Evolutionary conservation across 2,329 filamentous ascomycete species (phyloP).

Genomic region (Cordyceps militaris): DNA sequence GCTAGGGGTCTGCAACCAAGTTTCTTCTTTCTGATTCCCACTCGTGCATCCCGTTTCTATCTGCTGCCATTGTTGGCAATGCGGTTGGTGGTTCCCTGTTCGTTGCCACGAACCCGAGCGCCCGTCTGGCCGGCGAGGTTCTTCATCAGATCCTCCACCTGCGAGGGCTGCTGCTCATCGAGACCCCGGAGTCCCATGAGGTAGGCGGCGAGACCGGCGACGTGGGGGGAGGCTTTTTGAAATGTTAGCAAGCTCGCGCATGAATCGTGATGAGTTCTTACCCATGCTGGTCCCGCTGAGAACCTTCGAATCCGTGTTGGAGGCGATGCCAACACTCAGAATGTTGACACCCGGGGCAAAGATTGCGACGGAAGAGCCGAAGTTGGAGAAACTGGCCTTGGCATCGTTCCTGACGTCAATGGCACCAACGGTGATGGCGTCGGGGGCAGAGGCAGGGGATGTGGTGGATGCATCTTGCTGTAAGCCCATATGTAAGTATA

Average conservation of each 20-base stretch:
- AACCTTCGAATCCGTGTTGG: constrained; percentile 35
- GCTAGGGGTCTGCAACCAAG: background rate
- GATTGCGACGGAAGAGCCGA: constrained; percentile 45
- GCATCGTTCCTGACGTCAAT: constrained; percentile 44
- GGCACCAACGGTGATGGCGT: constrained; percentile 54
- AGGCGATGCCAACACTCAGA: constrained; percentile 45
- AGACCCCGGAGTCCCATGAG: constrained; percentile 50
- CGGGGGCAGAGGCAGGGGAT: constrained; percentile 48
- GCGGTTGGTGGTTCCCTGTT: constrained; percentile 37
- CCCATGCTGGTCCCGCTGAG: constrained; percentile 54
- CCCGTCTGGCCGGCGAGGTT: constrained; percentile 42
- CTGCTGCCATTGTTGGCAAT: constrained; percentile 51
- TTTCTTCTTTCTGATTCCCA: background rate
- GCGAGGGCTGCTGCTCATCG: constrained; percentile 32
- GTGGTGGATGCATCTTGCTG: constrained; percentile 41
- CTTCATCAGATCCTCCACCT: constrained; percentile 43
- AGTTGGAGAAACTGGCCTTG: constrained; percentile 52
- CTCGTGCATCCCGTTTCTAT: constrained; percentile 3
- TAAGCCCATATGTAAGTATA: background rate
- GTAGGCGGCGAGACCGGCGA: constrained; percentile 62
- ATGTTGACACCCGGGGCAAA: constrained; percentile 51
- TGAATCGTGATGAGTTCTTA: constrained; percentile 18
- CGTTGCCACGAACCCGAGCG: constrained; percentile 37
- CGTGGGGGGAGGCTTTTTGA: constrained; percentile 51
- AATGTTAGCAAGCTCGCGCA: constrained; percentile 15